Base-by-base conservation (phyloP, 2,329 filamentous ascomycete genomes). In the Penicillium sp. region DNA sequence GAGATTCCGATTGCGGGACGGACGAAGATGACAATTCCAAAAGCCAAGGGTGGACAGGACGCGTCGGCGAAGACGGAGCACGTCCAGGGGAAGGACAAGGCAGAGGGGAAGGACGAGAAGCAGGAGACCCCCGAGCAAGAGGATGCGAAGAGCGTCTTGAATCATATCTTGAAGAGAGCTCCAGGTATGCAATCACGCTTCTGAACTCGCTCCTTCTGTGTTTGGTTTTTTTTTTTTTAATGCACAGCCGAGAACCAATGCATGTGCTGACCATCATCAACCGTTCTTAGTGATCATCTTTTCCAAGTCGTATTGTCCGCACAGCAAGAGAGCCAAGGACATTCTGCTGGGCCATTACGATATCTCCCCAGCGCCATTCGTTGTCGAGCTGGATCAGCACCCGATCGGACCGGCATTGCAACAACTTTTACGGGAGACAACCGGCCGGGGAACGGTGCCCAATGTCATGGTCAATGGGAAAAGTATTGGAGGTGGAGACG, bases 251-350 rank as follows among this genome's bases (percentile, higher is more conserved):
- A 18, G 18, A 18, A 18, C 18, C 18, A 18, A 18, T 18, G 18
- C 18, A 18, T 18, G 18, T 18, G 18, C 18, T 18, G 18, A 18
- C 18, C 18, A 18, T 18, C 18, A 18, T 18, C 18, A 18, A 18
- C 18, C 18, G 3, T 18, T 18, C 18, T 5, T 56, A 93, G 89
- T 97, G 51, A 87, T 96, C 66, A 88, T 98, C 60, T 97, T 97
- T 74, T 95, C 90, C 55, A 97, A 98, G 71, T 82, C 86, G 1
- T 95, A 91, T 72, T 98, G 93, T 69, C 89, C 86, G 1, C 85
- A 81, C 72, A 96, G 90, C 44, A 85, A 83, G 65, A 83, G 82
- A 58, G 93, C 93, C 39, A 98, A 98, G 72, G 76, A 77, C 38
- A 80, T 97, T 47, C 80, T 98, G 36, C 81, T 95, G 37, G 82